phyloP scores from a whole-genome alignment of 805 yeast genomes.

The Monosporozyma solicola region DNA sequence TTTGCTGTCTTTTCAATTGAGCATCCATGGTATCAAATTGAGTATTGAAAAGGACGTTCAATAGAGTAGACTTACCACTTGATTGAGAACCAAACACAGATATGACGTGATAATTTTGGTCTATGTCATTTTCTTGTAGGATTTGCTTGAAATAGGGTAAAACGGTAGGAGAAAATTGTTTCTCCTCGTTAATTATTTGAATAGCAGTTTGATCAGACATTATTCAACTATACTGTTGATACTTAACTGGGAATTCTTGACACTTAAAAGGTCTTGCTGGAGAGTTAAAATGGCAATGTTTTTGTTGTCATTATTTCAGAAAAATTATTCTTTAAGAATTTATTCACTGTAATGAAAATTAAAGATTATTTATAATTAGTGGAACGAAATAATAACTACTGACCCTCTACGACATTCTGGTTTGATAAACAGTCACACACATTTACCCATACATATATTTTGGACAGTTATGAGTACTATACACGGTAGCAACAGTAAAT shows the following conservation, averaged over 20 bases:
- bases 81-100: conserved; percentile 97
- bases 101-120: conserved; percentile 75
- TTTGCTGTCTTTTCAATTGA: conserved; percentile 64
- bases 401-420: too few relatives aligned
- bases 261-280: too few relatives aligned
- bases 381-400: too few relatives aligned
- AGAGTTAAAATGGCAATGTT: too few relatives aligned
- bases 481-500: neutral
- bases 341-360: too few relatives aligned
- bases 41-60: conserved; percentile 80
- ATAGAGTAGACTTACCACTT: conserved; percentile 89
- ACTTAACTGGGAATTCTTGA: neutral
- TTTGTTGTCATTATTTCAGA: too few relatives aligned
- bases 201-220: conserved; percentile 27
- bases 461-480: neutral
- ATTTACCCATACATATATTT: neutral
- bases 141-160: conserved; percentile 18
- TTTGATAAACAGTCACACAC: too few relatives aligned
- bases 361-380: too few relatives aligned
- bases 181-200: conserved; percentile 46
- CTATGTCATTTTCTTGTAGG: conserved; percentile 33
- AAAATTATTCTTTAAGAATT: too few relatives aligned
- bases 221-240: neutral
- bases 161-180: conserved; percentile 33
- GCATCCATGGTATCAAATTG: conserved; percentile 92